Conservation (phyloP, 129 eudicot genomes). For the Daucus carota region DNA sequence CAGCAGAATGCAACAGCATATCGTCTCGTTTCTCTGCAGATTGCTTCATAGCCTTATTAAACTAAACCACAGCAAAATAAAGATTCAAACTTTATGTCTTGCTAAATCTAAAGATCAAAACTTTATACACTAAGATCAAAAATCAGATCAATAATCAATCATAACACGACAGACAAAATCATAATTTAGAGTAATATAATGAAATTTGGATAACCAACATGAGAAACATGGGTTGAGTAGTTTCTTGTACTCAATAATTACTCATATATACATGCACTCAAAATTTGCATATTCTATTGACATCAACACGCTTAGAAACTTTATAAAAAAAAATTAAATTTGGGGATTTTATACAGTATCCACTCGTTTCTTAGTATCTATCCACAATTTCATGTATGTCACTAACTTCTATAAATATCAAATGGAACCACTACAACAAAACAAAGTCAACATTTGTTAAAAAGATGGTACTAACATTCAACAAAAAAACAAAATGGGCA, state of each 20-base stretch:
- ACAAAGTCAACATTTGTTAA: neutral
- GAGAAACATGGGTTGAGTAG: neutral
- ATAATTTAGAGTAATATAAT: neutral
- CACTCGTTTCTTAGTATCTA: neutral
- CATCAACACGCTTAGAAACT: neutral
- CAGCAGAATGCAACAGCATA: constrained; percentile 61
- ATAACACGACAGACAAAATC: neutral
- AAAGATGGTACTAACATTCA: neutral
- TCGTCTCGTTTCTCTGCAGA: constrained; percentile 83
- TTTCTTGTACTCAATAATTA: neutral
- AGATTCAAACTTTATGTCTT: neutral
- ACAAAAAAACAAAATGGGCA: neutral
- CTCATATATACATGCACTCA: neutral
- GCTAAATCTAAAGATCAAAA: neutral
- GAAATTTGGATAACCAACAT: neutral
- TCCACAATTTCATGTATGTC: neutral
- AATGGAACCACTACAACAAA: neutral
- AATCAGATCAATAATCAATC: neutral
- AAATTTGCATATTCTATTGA: neutral
- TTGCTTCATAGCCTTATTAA: constrained; percentile 64
- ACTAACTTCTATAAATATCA: neutral
- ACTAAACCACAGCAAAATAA: neutral
- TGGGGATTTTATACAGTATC: constrained; percentile 2
- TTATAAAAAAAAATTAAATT: neutral
- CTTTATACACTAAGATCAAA: neutral